Base-by-base conservation (phyloP, 306 rosid genomes). In the Prosopis cineraria region DNA sequence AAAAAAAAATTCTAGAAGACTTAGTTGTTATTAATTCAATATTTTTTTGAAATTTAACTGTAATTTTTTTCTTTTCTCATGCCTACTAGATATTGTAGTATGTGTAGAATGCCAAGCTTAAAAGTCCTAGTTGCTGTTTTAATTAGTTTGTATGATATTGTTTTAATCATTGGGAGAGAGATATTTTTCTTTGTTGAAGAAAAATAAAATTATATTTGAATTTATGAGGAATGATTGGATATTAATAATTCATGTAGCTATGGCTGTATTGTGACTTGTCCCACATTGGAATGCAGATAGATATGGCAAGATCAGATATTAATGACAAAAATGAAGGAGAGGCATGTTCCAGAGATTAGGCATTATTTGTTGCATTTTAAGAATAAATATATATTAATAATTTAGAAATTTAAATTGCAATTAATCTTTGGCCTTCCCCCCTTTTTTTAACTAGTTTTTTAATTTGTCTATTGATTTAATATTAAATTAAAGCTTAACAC, bases 181-280 rank as follows among this genome's bases (percentile, higher is more conserved):
- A 25, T 56, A 11, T 25, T 10, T 3, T 56, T 3, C 13, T 24
- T 9, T 19, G 2, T n/a, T 53, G 8, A 2, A n/a, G 1, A 17
- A 5, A 47, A 45, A 19, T 16, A 45, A 50, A n/a, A n/a, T n/a
- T n/a, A n/a, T n/a, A 50, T 22, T 9, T 50, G 24, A 13, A 14
- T 10, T 22, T 10, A 6, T 4, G 7, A 34, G 64, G 17, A 3
- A 11, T 69, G 10, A 53, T 39, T 78, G 68, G 59, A 44, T 78
- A 50, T 19, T 76, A 55, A 63, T 75, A 50, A 59, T 48, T 66
- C n/a, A 52, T 25, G 12, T 48, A 64, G 72, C n/a, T n/a, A n/a
- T n/a, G 78, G 68, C 20, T 79, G 27, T 64, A n/a, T n/a, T n/a
- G n/a, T n/a, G n/a, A n/a, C 34, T 24, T 70, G 20, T 50, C 29